These are phyloP conservation scores for Hypomyces rosellus DNA, from an alignment of 2,329 filamentous ascomycete species.

Conservation along the genomic window DNA sequence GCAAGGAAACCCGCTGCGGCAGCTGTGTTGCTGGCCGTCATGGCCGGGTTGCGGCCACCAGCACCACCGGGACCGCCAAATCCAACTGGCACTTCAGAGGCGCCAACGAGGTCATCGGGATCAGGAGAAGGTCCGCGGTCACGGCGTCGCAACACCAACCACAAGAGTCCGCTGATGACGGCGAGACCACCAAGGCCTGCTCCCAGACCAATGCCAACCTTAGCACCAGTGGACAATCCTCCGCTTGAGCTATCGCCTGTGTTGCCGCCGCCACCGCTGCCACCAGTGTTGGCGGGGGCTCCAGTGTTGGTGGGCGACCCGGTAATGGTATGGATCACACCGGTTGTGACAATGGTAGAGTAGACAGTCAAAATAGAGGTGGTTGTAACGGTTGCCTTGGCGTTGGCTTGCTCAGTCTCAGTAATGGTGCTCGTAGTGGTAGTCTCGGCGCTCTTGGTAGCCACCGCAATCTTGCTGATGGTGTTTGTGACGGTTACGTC, in stretches of 20 bases:
- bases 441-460: conserved; percentile 17
- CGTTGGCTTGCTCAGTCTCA: conserved; percentile 28
- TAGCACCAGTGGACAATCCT: conserved; percentile 36
- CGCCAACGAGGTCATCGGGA: conserved; percentile 34
- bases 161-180: conserved; percentile 24
- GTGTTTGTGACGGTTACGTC: conserved; percentile 27
- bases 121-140: conserved; percentile 27
- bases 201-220: conserved; percentile 38
- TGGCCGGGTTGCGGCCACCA: conserved; percentile 15
- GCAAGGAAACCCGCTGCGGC: conserved; percentile 20
- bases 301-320: conserved; percentile 17
- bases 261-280: conserved; percentile 11
- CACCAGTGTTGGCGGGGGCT: conserved; percentile 17
- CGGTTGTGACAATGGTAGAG: conserved; percentile 27
- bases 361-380: conserved; percentile 33
- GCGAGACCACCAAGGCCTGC: conserved; percentile 31
- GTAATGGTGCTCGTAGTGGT: conserved; percentile 25
- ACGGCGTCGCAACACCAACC: conserved; percentile 27
- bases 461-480: not conserved
- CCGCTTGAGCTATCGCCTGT: conserved; percentile 13
- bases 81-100: conserved; percentile 38
- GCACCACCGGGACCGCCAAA: conserved; percentile 16
- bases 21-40: conserved; percentile 23
- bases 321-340: conserved; percentile 23
- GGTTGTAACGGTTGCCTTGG: conserved; percentile 31